phyloP scores from a whole-genome alignment of 805 yeast species.

The Yarrowia yakushimensis region DNA sequence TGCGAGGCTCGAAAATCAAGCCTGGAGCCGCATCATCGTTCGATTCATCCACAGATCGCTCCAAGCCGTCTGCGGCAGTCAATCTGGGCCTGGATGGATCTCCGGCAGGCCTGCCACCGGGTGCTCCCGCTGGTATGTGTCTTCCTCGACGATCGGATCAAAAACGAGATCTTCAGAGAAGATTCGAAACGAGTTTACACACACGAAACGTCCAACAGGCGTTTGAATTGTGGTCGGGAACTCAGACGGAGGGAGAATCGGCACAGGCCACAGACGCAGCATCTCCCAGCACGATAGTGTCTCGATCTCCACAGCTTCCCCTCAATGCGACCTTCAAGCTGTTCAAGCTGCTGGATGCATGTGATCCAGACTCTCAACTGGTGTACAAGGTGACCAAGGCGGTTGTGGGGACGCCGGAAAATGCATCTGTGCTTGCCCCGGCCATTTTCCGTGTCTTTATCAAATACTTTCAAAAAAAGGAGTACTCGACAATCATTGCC shows the following conservation, averaged over 20 bases:
- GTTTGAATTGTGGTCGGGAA: not conserved
- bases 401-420: not conserved
- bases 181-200: not conserved
- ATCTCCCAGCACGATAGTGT: not conserved
- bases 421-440: not conserved
- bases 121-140: not conserved
- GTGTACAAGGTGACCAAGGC: not conserved
- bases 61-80: not conserved
- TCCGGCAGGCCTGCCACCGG: not conserved
- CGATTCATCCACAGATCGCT: not conserved
- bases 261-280: not conserved
- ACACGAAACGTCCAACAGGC: not conserved
- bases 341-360: not conserved
- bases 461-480: not conserved
- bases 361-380: not conserved
- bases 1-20: not conserved
- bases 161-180: not conserved
- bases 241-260: not conserved
- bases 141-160: not conserved
- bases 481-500: not conserved
- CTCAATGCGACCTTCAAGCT: not conserved
- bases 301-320: not conserved
- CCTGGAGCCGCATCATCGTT: not conserved
- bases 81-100: constrained; percentile 6
- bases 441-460: not conserved